A percentile compares a stretch with the other conserved stretches of the same genome.
Conservation (phyloP, 129 eudicot genomes). For the Chrysanthemum lavandulifolium region DNA sequence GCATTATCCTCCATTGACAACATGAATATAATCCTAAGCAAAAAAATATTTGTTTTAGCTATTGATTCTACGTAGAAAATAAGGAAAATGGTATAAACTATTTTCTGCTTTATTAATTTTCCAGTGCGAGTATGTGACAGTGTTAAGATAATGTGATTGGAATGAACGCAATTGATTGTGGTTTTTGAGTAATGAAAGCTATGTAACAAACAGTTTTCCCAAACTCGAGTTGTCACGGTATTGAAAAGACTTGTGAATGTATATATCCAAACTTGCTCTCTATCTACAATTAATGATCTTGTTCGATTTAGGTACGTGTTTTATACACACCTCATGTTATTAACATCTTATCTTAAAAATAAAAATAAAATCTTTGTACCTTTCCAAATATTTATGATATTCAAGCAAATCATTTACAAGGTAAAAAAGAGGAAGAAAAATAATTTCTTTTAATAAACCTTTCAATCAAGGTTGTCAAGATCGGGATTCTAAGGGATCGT, state of each 20-base stretch:
- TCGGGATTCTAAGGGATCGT: no score
- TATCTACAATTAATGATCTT: no score
- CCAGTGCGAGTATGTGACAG: not conserved
- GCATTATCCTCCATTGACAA: conserved; percentile 7
- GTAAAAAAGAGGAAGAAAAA: no score
- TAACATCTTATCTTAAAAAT: no score
- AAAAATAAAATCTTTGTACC: no score
- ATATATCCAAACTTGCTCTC: no score
- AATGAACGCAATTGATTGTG: conserved; percentile 2
- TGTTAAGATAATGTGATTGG: not conserved
- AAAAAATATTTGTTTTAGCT: not conserved
- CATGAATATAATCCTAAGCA: not conserved
- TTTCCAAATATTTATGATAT: no score
- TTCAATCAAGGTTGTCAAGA: no score
- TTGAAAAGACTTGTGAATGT: not conserved
- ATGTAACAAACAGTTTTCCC: not conserved
- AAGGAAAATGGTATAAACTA: not conserved
- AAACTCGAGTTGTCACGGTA: not conserved
- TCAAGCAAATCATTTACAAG: no score
- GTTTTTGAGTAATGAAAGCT: not conserved
- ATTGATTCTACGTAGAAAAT: not conserved
- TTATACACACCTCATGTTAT: no score
- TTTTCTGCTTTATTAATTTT: not conserved
- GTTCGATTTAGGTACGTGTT: no score
- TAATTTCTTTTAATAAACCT: no score